Evolutionary conservation across 768 basidiomycete species (phyloP).

Genomic region (Heimioporus sp.): DNA sequence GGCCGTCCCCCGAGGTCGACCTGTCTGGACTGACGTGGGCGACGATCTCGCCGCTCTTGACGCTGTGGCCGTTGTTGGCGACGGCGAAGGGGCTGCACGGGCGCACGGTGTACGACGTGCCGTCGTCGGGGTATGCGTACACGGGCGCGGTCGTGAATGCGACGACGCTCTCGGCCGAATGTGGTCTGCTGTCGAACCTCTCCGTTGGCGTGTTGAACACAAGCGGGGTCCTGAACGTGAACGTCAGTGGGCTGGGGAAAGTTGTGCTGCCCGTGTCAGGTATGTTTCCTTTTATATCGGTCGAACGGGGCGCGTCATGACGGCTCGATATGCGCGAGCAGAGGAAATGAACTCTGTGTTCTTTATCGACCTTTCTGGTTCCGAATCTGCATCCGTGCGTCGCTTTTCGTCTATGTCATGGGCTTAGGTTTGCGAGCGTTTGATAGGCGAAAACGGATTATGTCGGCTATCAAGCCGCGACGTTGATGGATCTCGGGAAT

Average conservation of each 20-base stretch:
- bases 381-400: background rate
- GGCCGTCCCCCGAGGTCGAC: background rate
- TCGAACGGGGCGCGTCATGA: too few species aligned
- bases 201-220: background rate
- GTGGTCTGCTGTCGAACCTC: constrained; percentile 12
- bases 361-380: background rate
- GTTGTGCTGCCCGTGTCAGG: background rate
- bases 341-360: background rate
- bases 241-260: constrained; percentile 6
- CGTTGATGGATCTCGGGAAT: constrained; percentile 1
- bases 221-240: background rate
- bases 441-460: background rate
- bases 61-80: background rate
- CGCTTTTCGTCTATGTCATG: too few species aligned
- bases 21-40: background rate
- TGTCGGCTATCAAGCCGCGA: background rate
- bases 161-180: constrained; percentile 15
- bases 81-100: constrained; percentile 12
- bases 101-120: constrained; percentile 14
- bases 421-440: background rate
- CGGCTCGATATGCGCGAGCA: background rate
- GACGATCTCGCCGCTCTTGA: background rate
- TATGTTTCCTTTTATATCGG: background rate
- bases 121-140: background rate
- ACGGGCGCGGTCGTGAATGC: constrained; percentile 14